Conservation (phyloP, 495 filamentous ascomycete genomes). For the Cercophora scortea region DNA sequence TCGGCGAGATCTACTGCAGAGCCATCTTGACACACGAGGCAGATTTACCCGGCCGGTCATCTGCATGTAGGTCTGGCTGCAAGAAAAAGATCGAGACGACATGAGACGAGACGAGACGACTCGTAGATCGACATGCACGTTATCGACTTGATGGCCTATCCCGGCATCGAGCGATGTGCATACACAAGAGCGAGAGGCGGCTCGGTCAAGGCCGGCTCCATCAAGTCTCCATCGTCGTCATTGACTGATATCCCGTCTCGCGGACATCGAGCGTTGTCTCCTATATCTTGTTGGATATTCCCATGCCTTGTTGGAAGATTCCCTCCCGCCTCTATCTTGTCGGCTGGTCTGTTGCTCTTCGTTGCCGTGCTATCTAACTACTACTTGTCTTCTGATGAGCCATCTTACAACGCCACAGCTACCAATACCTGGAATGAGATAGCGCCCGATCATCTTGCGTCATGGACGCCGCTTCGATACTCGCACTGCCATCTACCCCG, state of each 20-base stretch:
- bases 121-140: slow-evolving; percentile 14
- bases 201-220: slow-evolving; percentile 12
- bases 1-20: slow-evolving; percentile 17
- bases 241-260: slow-evolving; percentile 7
- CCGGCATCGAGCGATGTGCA: slow-evolving; percentile 1
- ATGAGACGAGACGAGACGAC: slow-evolving; percentile 18
- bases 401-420: slow-evolving; percentile 8
- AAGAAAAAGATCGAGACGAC: background rate
- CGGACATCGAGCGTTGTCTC: background rate
- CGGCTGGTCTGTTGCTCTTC: slow-evolving; percentile 3
- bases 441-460: slow-evolving; percentile 10
- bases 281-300: slow-evolving; percentile 22
- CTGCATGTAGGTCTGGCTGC: slow-evolving; percentile 14
- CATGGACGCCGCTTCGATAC: slow-evolving; percentile 19
- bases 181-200: slow-evolving; percentile 6
- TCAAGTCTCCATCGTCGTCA: slow-evolving; percentile 4
- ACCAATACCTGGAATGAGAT: slow-evolving; percentile 19
- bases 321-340: slow-evolving; percentile 6
- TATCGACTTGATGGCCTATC: slow-evolving; percentile 7
- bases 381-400: slow-evolving; percentile 11
- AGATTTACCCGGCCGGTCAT: slow-evolving; percentile 28
- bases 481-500: slow-evolving; percentile 9
- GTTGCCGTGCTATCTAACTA: background rate
- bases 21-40: slow-evolving; percentile 27
- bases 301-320: slow-evolving; percentile 7